Percentiles rank a stretch among this genome's conserved stretches.
Conservation (phyloP, 2,329 filamentous ascomycete genomes). For the Metarhizium album region DNA sequence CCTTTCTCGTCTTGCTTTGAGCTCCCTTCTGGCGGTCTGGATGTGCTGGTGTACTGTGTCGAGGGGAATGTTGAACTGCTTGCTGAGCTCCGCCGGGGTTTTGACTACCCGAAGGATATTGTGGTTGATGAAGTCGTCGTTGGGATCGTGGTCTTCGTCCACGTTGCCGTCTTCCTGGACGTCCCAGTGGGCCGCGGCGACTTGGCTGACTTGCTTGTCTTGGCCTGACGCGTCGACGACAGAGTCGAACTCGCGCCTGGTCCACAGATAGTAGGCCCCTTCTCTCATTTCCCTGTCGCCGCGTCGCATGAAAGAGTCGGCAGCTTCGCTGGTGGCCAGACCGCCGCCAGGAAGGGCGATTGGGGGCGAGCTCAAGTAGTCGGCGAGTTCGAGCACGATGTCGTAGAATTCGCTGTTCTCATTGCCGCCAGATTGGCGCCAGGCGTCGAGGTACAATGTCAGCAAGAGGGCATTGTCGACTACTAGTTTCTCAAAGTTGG, state of each 20-base stretch:
- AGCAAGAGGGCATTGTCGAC: conserved; percentile 86
- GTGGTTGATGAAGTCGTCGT: conserved; percentile 90
- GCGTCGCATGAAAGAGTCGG: conserved; percentile 68
- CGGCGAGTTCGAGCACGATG: conserved; percentile 68
- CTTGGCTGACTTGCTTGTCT: conserved; percentile 50
- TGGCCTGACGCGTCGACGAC: conserved; percentile 40
- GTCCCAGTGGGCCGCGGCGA: conserved; percentile 77
- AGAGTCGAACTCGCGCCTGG: conserved; percentile 70
- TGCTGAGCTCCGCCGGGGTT: conserved; percentile 57
- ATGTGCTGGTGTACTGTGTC: conserved; percentile 60
- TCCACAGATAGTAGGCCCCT: conserved; percentile 94
- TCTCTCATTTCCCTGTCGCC: conserved; percentile 75
- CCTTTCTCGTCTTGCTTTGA: conserved; percentile 60
- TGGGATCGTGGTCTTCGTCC: conserved; percentile 67
- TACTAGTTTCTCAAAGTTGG: conserved; percentile 96
- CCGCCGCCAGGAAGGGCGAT: conserved; percentile 60
- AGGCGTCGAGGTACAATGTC: conserved; percentile 76
- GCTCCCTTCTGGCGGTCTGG: conserved; percentile 51
- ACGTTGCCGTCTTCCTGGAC: conserved; percentile 81
- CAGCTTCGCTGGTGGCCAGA: conserved; percentile 82
- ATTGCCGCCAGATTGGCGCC: conserved; percentile 43
- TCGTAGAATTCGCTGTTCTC: conserved; percentile 63
- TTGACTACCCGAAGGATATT: conserved; percentile 71
- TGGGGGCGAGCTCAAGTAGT: conserved; percentile 68
- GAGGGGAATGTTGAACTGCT: conserved; percentile 62